Conservation (phyloP, 1,139 yeast genomes). For the Trichomonascaceae sp. region DNA sequence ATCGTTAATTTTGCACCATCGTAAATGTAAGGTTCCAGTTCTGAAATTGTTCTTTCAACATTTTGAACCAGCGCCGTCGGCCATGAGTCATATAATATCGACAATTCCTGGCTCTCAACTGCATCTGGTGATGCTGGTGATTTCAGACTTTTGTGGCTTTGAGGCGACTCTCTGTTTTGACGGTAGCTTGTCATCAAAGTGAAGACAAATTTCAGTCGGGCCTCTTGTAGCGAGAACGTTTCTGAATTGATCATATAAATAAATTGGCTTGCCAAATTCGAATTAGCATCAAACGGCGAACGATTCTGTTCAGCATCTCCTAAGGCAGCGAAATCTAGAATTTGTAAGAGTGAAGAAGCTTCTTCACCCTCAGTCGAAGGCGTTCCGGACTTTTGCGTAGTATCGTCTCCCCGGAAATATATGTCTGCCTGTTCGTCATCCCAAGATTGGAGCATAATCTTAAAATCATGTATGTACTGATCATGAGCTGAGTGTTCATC, state of each 20-base stretch:
- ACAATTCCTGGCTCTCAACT: background rate
- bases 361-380: constrained; percentile 1
- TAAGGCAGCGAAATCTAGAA: constrained; percentile 34
- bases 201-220: constrained; percentile 34
- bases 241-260: constrained; percentile 32
- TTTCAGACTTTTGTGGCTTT: constrained; percentile 5
- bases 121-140: constrained; percentile 4
- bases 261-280: constrained; percentile 29
- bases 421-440: constrained; percentile 30
- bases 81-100: constrained; percentile 22
- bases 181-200: constrained; percentile 32
- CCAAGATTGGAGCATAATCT: constrained; percentile 40
- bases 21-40: constrained; percentile 20
- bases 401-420: constrained; percentile 20
- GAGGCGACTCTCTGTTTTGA: background rate
- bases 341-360: constrained; percentile 33
- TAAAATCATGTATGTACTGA: constrained; percentile 35
- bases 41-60: constrained; percentile 18
- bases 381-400: background rate
- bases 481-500: constrained; percentile 21
- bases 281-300: constrained; percentile 14
- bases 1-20: constrained; percentile 8
- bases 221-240: constrained; percentile 42
- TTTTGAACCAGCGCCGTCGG: constrained; percentile 21
- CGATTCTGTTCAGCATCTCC: constrained; percentile 24